Evolutionary conservation across 345 rosid species (phyloP).

Genomic region (Populus alba): DNA sequence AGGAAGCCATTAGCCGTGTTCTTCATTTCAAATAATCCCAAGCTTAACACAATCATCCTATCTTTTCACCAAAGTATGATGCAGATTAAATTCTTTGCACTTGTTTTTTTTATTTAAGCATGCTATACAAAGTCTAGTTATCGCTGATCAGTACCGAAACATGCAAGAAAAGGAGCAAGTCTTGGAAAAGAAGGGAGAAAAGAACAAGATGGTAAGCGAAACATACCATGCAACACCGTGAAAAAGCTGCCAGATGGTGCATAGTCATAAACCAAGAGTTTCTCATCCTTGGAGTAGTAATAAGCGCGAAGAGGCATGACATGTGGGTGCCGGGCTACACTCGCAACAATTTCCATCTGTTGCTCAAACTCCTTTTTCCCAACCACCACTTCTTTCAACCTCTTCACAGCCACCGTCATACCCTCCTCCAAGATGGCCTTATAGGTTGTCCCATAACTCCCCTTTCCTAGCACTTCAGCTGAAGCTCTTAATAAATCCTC

Average conservation of each 20-base stretch:
- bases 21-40: background rate
- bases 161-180: too few species aligned
- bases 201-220: background rate
- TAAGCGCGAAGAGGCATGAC: constrained; percentile 87
- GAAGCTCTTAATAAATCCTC: constrained; percentile 94
- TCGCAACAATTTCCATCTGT: constrained; percentile 81
- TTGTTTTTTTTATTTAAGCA: too few species aligned
- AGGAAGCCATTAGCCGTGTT: background rate
- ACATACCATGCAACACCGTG: constrained; percentile 65
- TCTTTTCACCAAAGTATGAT: too few species aligned
- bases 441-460: constrained; percentile 87
- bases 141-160: too few species aligned
- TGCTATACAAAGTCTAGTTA: too few species aligned
- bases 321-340: constrained; percentile 65
- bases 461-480: constrained; percentile 95
- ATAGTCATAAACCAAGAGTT: constrained; percentile 78
- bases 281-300: constrained; percentile 93
- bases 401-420: constrained; percentile 78
- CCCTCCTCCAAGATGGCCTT: constrained; percentile 94
- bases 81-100: too few species aligned
- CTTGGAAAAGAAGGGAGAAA: background rate
- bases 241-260: constrained; percentile 65
- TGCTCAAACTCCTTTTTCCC: constrained; percentile 93
- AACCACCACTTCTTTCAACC: constrained; percentile 66
- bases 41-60: too few species aligned